phyloP scores from a whole-genome alignment of 2,329 filamentous ascomycete genomes.

The Fusarium citri region DNA sequence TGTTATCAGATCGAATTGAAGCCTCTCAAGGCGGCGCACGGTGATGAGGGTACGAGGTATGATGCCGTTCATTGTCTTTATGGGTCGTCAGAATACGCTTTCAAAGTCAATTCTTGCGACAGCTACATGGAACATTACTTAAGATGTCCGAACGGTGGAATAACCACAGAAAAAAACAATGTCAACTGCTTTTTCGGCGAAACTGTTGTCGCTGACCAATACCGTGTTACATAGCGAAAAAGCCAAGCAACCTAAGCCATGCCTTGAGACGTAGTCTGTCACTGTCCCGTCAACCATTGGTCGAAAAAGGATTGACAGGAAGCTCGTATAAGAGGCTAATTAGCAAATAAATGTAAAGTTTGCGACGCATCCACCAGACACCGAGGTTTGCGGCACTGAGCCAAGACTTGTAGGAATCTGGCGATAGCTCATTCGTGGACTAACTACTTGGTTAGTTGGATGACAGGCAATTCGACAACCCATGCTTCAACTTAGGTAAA shows the following conservation, averaged over 20 bases:
- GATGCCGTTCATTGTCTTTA: background rate
- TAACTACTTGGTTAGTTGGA: slow-evolving; percentile 36
- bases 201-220: slow-evolving; percentile 28
- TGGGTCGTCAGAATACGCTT: background rate
- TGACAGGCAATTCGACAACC: slow-evolving; percentile 6
- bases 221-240: slow-evolving; percentile 9
- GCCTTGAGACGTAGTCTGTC: slow-evolving; percentile 10
- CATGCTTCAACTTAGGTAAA: slow-evolving; percentile 24
- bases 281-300: slow-evolving; percentile 25
- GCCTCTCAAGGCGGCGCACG: background rate
- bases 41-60: background rate
- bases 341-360: slow-evolving; percentile 1
- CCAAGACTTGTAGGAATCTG: slow-evolving; percentile 9
- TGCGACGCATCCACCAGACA: background rate
- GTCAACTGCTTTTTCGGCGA: slow-evolving; percentile 12
- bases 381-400: slow-evolving; percentile 12
- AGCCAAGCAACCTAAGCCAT: slow-evolving; percentile 29
- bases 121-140: background rate
- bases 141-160: slow-evolving; percentile 34
- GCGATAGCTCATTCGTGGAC: slow-evolving; percentile 38
- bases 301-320: slow-evolving; percentile 8
- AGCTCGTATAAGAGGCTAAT: slow-evolving; percentile 19
- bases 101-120: background rate
- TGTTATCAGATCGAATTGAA: background rate
- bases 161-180: background rate